Conservation (phyloP, 192 early-diverging fungal genomes). For the Linderina pennispora region DNA sequence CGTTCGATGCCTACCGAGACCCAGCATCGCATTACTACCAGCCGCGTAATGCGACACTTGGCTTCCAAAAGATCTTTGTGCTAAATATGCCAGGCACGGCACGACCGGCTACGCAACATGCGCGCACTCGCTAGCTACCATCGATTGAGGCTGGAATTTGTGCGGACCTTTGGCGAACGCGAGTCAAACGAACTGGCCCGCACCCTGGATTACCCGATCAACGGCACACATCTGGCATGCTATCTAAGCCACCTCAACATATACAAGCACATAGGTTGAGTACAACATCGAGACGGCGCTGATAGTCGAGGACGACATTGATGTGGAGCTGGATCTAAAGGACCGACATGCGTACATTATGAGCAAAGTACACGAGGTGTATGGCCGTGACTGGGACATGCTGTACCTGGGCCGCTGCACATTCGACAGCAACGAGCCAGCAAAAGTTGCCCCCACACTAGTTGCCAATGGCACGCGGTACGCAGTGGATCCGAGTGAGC, state of each 20-base stretch:
- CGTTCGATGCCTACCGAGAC: too few relatives aligned
- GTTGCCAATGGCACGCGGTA: background rate
- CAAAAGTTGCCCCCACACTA: background rate
- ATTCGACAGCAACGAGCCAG: slow-evolving; percentile 14
- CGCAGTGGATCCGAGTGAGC: background rate
- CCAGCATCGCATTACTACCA: too few relatives aligned
- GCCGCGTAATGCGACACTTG: slow-evolving; percentile 17
- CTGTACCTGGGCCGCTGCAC: slow-evolving; percentile 45
- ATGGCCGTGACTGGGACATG: slow-evolving; percentile 40
- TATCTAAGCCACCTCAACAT: slow-evolving; percentile 29
- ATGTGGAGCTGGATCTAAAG: slow-evolving; percentile 35
- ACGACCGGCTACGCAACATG: slow-evolving; percentile 30
- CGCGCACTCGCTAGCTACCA: slow-evolving; percentile 17
- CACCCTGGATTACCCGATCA: slow-evolving; percentile 7
- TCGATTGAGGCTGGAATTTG: slow-evolving; percentile 12
- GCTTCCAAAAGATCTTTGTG: slow-evolving; percentile 38
- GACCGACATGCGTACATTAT: slow-evolving; percentile 11
- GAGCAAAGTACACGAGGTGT: slow-evolving; percentile 3
- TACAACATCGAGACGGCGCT: slow-evolving; percentile 24
- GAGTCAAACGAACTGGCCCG: slow-evolving; percentile 8
- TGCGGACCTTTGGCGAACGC: slow-evolving; percentile 4
- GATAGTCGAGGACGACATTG: slow-evolving; percentile 26
- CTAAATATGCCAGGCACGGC: slow-evolving; percentile 20
- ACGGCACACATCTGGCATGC: slow-evolving; percentile 34
- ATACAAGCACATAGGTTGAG: slow-evolving; percentile 9